phyloP scores from a whole-genome alignment of 495 filamentous ascomycete species.

The Penicillium argentinense region DNA sequence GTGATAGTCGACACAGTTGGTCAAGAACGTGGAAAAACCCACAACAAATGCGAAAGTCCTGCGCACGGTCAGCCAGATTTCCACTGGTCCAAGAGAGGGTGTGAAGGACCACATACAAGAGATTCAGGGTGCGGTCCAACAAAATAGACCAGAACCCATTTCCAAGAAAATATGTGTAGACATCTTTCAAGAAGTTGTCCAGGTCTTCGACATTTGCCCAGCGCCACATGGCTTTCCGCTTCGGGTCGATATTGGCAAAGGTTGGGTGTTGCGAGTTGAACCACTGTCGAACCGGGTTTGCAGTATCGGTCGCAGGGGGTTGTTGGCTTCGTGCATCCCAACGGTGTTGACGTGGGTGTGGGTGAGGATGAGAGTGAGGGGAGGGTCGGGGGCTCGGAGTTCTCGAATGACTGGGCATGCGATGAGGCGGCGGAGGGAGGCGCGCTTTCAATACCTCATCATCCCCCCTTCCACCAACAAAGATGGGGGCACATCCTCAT shows the following conservation, averaged over 20 bases:
- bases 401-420: slow-evolving; percentile 25
- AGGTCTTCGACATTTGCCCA: slow-evolving; percentile 94
- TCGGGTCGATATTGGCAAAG: slow-evolving; percentile 59
- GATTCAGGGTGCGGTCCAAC: slow-evolving; percentile 64
- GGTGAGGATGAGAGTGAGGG: slow-evolving; percentile 49
- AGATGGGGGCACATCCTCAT: slow-evolving; percentile 91
- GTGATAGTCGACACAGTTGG: slow-evolving; percentile 82
- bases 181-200: slow-evolving; percentile 85
- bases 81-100: not conserved
- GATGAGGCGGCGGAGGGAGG: slow-evolving; percentile 39
- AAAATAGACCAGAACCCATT: slow-evolving; percentile 90
- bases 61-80: slow-evolving; percentile 9
- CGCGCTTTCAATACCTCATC: slow-evolving; percentile 35
- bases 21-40: slow-evolving; percentile 79
- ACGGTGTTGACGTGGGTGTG: slow-evolving; percentile 52
- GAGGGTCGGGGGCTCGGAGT: slow-evolving; percentile 44
- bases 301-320: slow-evolving; percentile 33
- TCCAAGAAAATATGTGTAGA: slow-evolving; percentile 86
- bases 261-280: slow-evolving; percentile 37
- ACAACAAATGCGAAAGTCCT: slow-evolving; percentile 78
- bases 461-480: slow-evolving; percentile 69
- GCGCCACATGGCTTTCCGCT: slow-evolving; percentile 87
- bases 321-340: slow-evolving; percentile 70
- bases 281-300: slow-evolving; percentile 31
- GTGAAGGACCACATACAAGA: slow-evolving; percentile 59